Percentiles rank a stretch among this genome's conserved stretches.
Conservation (phyloP, 2,329 filamentous ascomycete species). For the Colletotrichum sojae region DNA sequence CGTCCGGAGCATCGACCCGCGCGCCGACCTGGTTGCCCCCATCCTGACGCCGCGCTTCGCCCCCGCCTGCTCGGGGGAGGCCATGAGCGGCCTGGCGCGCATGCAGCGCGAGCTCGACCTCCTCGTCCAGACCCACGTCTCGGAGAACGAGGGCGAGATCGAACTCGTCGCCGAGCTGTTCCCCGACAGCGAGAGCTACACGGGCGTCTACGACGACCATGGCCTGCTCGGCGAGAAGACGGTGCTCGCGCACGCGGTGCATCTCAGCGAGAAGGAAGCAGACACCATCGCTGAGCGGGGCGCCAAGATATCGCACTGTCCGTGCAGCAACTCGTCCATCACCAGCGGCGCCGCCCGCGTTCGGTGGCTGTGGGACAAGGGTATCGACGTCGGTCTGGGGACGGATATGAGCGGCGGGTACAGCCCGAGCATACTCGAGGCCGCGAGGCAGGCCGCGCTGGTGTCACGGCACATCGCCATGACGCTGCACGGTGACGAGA, state of each 20-base stretch:
- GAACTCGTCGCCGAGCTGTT: constrained; percentile 79
- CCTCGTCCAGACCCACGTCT: constrained; percentile 90
- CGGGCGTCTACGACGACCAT: constrained; percentile 82
- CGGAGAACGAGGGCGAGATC: constrained; percentile 84
- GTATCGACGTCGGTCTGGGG: constrained; percentile 86
- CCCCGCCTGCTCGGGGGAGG: constrained; percentile 70
- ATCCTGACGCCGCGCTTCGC: constrained; percentile 85
- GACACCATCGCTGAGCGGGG: constrained; percentile 71
- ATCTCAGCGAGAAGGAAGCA: constrained; percentile 78
- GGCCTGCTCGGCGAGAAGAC: constrained; percentile 80
- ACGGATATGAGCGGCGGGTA: constrained; percentile 95
- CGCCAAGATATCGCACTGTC: constrained; percentile 86
- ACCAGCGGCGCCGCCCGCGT: constrained; percentile 85
- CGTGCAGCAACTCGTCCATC: constrained; percentile 86
- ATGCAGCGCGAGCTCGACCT: constrained; percentile 75
- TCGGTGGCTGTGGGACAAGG: constrained; percentile 79
- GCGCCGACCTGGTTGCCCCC: constrained; percentile 76
- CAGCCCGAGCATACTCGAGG: constrained; percentile 83
- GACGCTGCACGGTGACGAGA: constrained; percentile 53
- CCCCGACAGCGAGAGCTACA: constrained; percentile 74
- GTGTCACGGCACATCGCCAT: constrained; percentile 82
- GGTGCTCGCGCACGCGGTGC: constrained; percentile 88
- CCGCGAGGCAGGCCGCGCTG: constrained; percentile 84
- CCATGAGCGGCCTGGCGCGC: constrained; percentile 74
- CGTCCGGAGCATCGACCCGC: constrained; percentile 77